Evolutionary conservation across 805 yeast species (phyloP).

Genomic region (Debaryomyces hansenii): DNA sequence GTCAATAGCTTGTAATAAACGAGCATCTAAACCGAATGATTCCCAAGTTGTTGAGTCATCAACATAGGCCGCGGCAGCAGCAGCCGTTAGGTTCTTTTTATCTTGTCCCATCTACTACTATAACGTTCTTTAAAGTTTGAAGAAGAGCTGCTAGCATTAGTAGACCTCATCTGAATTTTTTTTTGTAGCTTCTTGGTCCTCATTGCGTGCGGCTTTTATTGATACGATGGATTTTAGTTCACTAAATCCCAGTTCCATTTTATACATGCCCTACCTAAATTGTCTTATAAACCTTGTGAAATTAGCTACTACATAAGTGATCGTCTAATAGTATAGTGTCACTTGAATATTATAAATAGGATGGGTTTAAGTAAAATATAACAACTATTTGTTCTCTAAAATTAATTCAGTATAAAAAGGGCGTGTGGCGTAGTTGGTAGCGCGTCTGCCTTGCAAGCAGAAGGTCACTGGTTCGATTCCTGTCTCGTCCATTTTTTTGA

Average conservation of each 20-base stretch:
- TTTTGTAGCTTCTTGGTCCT: slow-evolving; percentile 1
- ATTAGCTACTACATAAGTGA: too few species aligned
- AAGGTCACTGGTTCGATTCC: slow-evolving; percentile 81
- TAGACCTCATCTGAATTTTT: slow-evolving; percentile 5
- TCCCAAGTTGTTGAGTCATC: slow-evolving; percentile 74
- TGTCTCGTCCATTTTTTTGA: slow-evolving; percentile 61
- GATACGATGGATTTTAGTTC: neutral
- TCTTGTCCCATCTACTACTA: slow-evolving; percentile 1
- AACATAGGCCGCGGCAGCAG: slow-evolving; percentile 68
- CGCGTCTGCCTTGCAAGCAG: slow-evolving; percentile 79
- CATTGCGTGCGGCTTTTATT: slow-evolving; percentile 3
- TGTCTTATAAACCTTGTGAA: too few species aligned
- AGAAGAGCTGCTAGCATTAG: neutral
- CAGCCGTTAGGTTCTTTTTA: slow-evolving; percentile 15
- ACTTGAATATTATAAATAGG: too few species aligned
- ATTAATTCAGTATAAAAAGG: slow-evolving; percentile 18
- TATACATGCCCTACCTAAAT: neutral
- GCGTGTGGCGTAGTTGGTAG: slow-evolving; percentile 85
- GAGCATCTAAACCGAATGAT: slow-evolving; percentile 74
- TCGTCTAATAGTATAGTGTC: too few species aligned
- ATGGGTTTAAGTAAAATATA: too few species aligned
- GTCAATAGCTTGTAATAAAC: slow-evolving; percentile 81
- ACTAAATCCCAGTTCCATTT: neutral
- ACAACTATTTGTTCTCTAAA: too few species aligned
- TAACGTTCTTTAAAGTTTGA: neutral